A percentile compares a stretch with the other conserved stretches of the same genome.
These are phyloP conservation scores for Opeltia flavorubescens DNA, from an alignment of 495 filamentous ascomycete genomes.

Conservation along the genomic window DNA sequence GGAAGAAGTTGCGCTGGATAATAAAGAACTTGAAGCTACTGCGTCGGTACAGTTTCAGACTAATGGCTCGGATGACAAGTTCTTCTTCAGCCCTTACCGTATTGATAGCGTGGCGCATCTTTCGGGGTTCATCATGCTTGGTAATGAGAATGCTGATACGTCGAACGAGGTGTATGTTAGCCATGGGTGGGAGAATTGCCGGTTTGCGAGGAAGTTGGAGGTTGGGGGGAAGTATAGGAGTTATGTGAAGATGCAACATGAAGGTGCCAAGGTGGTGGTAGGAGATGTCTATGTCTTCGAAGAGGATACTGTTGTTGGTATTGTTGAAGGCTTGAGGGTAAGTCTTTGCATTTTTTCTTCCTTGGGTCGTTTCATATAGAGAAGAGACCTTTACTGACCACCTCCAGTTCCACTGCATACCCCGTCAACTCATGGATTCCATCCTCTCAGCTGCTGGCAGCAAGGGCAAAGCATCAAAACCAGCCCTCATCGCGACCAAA, in stretches of 20 bases:
- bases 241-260: not conserved
- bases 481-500: not conserved
- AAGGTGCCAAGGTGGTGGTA: not conserved
- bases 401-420: not conserved
- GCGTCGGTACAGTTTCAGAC: slow-evolving; percentile 20
- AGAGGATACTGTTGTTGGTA: not conserved
- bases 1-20: slow-evolving; percentile 20
- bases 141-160: not conserved
- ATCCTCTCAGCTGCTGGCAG: not conserved
- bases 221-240: slow-evolving; percentile 11
- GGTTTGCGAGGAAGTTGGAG: not conserved
- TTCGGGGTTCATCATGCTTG: slow-evolving; percentile 44
- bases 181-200: slow-evolving; percentile 1
- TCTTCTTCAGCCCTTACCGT: slow-evolving; percentile 27
- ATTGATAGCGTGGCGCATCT: slow-evolving; percentile 48
- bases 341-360: not conserved
- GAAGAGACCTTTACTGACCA: not conserved
- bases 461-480: not conserved
- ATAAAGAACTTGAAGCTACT: slow-evolving; percentile 16
- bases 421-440: slow-evolving; percentile 1
- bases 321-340: not conserved
- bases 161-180: not conserved
- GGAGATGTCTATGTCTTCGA: slow-evolving; percentile 1
- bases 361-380: not conserved
- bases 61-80: slow-evolving; percentile 42